Evolutionary conservation across 2,329 filamentous ascomycete species (phyloP).

Genomic region (Acarospora socialis): DNA sequence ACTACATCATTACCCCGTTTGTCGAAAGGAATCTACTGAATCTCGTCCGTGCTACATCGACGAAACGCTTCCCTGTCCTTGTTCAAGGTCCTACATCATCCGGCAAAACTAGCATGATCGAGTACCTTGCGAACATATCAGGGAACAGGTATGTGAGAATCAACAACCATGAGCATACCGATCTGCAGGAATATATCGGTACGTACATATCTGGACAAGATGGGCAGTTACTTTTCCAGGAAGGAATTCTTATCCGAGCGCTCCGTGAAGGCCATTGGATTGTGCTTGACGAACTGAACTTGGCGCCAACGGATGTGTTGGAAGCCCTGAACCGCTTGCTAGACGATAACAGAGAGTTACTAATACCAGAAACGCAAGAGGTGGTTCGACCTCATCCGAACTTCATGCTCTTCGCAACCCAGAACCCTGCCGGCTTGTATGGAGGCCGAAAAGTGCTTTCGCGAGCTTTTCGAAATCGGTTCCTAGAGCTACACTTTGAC

Average conservation of each 20-base stretch:
- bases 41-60: slow-evolving; percentile 83
- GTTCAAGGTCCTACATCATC: slow-evolving; percentile 95
- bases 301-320: slow-evolving; percentile 91
- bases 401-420: slow-evolving; percentile 96
- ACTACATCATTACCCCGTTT: slow-evolving; percentile 95
- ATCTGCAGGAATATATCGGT: slow-evolving; percentile 92
- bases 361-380: slow-evolving; percentile 95
- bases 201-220: slow-evolving; percentile 80
- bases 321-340: slow-evolving; percentile 90
- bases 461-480: slow-evolving; percentile 88
- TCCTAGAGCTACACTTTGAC: slow-evolving; percentile 92
- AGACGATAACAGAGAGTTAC: slow-evolving; percentile 88
- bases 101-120: slow-evolving; percentile 98
- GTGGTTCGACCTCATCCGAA: slow-evolving; percentile 81
- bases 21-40: slow-evolving; percentile 92
- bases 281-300: slow-evolving; percentile 89
- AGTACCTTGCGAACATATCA: slow-evolving; percentile 90
- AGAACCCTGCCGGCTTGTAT: slow-evolving; percentile 91
- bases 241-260: slow-evolving; percentile 84
- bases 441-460: slow-evolving; percentile 89
- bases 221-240: slow-evolving; percentile 78
- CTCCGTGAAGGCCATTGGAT: slow-evolving; percentile 94
- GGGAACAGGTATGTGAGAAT: slow-evolving; percentile 96
- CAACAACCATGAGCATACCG: slow-evolving; percentile 98
- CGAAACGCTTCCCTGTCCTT: slow-evolving; percentile 78